Evolutionary conservation across 768 basidiomycete genomes (phyloP), one percentile per base, ranked within the genome.

Genomic region (Mycena rosella): DNA sequence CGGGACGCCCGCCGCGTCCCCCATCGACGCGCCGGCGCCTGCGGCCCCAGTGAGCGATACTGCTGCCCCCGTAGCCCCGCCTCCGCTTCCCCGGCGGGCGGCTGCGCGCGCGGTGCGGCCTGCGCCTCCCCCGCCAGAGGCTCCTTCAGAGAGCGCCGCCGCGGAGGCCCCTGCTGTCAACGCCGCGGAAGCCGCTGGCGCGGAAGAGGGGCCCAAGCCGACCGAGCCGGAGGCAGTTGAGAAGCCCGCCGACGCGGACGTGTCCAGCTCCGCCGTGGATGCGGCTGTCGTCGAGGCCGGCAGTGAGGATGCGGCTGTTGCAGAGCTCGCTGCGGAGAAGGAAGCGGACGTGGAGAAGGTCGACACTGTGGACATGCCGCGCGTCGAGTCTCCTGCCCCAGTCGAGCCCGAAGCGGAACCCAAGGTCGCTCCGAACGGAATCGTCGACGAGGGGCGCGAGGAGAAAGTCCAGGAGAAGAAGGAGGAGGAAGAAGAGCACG

Each of bases 41-140:
- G 47, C 27, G 0, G 32, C 30, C 14, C 26, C 60, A n/a, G 22
- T 53, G 24, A 24, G 58, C 1, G 67, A 32, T 8, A 60, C n/a
- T n/a, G n/a, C n/a, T n/a, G n/a, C n/a, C n/a, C n/a, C n/a, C n/a
- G n/a, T 70, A 22, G 73, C 78, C 4, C 84, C 85, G 8, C 91
- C 91, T 0, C 91, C 91, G 2, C 76, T 93, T 26, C 91, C 91
- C 0, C 83, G 89, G 45, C 81, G 91, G 49, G 91, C 91, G 0
- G 85, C 89, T 53, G 87, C 85, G 1, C 83, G 91, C 24, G 80
- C 78, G 8, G 73, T 84, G 15, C 79, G 83, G 14, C 69, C 72
- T 29, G 73, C 76, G 58, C 73, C 63, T 18, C 63, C 65, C 20
- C 63, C 66, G 38, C 66, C 30, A 29, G 56, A 24, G 27, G 20